Evolutionary conservation across 306 rosid species (phyloP).

Genomic region (Acacia acuminata): DNA sequence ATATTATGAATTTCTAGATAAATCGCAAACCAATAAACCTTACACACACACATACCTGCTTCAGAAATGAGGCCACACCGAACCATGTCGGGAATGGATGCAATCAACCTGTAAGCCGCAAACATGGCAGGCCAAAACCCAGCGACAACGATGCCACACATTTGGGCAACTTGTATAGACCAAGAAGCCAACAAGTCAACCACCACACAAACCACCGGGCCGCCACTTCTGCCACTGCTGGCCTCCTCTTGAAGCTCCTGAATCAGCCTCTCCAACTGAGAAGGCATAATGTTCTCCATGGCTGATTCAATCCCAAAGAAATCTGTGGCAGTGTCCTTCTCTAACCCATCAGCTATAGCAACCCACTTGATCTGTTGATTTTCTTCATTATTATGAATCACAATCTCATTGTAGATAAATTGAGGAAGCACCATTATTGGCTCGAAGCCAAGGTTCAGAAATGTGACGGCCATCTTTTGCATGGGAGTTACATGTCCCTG

Average conservation of each 20-base stretch:
- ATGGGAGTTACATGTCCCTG: slow-evolving; percentile 91
- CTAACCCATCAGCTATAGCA: slow-evolving; percentile 45
- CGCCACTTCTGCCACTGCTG: slow-evolving; percentile 2
- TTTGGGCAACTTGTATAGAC: slow-evolving; percentile 60
- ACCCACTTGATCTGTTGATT: slow-evolving; percentile 30
- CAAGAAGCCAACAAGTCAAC: slow-evolving; percentile 81
- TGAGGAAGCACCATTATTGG: slow-evolving; percentile 45
- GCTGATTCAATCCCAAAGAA: slow-evolving; percentile 66
- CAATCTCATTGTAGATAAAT: slow-evolving; percentile 45
- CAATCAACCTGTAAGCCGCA: slow-evolving; percentile 56
- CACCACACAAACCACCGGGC: slow-evolving; percentile 51
- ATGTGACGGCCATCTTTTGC: slow-evolving; percentile 62
- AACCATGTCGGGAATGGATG: slow-evolving; percentile 64
- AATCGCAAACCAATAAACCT: too few relatives aligned
- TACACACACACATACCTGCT: slow-evolving; percentile 38
- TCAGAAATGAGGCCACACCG: slow-evolving; percentile 53
- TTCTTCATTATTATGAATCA: background rate
- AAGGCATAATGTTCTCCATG: slow-evolving; percentile 68
- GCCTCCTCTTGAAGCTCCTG: background rate
- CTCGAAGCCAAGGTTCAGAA: slow-evolving; percentile 47
- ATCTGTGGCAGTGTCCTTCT: slow-evolving; percentile 40
- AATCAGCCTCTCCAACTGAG: slow-evolving; percentile 44
- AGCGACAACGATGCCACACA: slow-evolving; percentile 41
- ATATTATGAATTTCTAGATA: background rate
- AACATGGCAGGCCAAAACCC: slow-evolving; percentile 97